Evolutionary conservation across 78 protist genomes (phyloP), one percentile per base, ranked within the genome.

Genomic region (Fonticula alba): DNA sequence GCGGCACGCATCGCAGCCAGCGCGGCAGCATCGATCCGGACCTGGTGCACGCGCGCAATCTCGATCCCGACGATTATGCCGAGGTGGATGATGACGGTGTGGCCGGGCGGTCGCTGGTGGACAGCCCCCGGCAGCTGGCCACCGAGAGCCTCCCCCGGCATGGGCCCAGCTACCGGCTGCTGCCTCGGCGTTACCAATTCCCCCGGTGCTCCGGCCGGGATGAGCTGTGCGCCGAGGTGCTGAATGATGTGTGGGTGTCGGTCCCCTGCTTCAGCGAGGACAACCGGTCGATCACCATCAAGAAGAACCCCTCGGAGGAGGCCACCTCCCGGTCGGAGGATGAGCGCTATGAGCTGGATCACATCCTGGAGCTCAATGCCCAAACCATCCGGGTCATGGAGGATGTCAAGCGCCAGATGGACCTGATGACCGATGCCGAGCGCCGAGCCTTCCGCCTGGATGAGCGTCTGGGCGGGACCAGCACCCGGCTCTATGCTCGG

Each of bases 281-380:
- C 22, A 35, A 26, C 26, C 49, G 56, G 37, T 72, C 77, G 72
- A 68, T 76, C 50, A 31, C 81, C 41, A 56, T 66, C 51, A 36
- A 68, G 29, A 73, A 82, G 75, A 80, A 74, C 51, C 69, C 51
- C 56, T 71, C 64, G 51, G 92, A 86, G 58, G 87, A 88, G 66
- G 59, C 49, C 36, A 31, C 86, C 53, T 83, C 38, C 77, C 64
- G 51, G 54, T 78, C 62, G 55, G 94, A 82, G 53, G 95, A 91
- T 67, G 94, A 88, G 66, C 79, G 86, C 24, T 76, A 43, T 49
- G 92, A 88, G 64, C 63, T 86, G 54, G 97, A 91, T 46, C 50
- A 80, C 38, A 55, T 82, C 19, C 62, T 91, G 17, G 92, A 78
- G 65, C 56, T 66, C 46, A 76, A 75, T 59, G 53, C 61, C 10